Evolutionary conservation across 371 early-diverging fungal species (phyloP), one percentile per base, ranked within the genome.

Genomic region (Basidiobolus meristosporus): DNA sequence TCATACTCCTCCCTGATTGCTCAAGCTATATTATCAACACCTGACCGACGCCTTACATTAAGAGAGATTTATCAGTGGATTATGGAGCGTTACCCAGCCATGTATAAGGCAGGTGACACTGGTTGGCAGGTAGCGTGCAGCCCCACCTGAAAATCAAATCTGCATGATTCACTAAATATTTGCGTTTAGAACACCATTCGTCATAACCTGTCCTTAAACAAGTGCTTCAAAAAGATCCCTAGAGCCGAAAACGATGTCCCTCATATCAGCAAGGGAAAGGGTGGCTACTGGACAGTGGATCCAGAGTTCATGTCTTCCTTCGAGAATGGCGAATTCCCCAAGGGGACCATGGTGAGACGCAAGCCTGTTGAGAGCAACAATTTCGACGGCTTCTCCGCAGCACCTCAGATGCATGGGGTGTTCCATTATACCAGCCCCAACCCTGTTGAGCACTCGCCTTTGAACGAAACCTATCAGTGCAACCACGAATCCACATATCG

Each of bases 151-250:
- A 16, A 34, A 14, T 4, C 5, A 34, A 4, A 16, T 16, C 5
- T 5, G n/a, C 18, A 12, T 34, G 18, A 3, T 16, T 4, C 18
- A 34, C 4, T 34, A 34, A 34, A 7, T 12, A 34, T 34, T n/a
- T n/a, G 79, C 3, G 67, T 90, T 90, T 79, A 90, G 76, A 99
- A 99, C 59, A 92, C 95, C 1, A 89, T 98, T 34, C 81, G 99
- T 19, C 99, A 99, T 63, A 98, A 98, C 54, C 66, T 99, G 29
- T 90, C 91, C 3, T 65, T 98, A 16, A 98, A 97, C 60, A 88
- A 87, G 54, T 68, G 77, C 50, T 98, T 98, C 51, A 69, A 78
- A 42, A 82, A 89, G 41, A 69, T 90, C 3, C 92, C 93, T 7
- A 65, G 96, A 32, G 82, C 87, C 0, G 66, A 77, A 33, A 75